Percentiles rank a stretch among this genome's conserved stretches.
Conservation (phyloP, 2,329 filamentous ascomycete genomes). For the Aureobasidium sp. region DNA sequence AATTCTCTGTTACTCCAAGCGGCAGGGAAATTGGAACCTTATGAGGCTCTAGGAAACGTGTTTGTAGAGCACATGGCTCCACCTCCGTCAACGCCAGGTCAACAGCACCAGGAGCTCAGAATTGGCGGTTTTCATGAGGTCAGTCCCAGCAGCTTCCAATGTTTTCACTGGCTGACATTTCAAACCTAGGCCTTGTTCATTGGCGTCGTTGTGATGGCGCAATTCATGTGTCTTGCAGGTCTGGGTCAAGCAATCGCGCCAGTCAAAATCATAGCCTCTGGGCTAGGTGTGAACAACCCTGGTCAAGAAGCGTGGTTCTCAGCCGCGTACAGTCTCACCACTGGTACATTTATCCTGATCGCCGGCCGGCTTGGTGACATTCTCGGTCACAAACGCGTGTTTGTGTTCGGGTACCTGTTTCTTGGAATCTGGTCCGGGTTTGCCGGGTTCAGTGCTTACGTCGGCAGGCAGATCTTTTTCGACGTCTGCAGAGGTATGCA, state of each 20-base stretch:
- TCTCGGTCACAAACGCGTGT: constrained; percentile 37
- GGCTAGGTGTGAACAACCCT: constrained; percentile 35
- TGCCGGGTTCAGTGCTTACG: constrained; percentile 34
- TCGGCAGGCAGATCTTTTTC: constrained; percentile 29
- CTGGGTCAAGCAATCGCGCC: constrained; percentile 31
- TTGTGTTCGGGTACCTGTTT: constrained; percentile 35
- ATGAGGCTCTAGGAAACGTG: constrained; percentile 20
- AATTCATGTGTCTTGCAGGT: constrained; percentile 25
- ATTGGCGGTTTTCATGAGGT: constrained; percentile 22
- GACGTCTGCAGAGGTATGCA: constrained; percentile 35
- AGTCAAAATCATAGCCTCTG: constrained; percentile 40
- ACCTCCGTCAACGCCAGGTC: neutral
- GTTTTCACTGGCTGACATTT: neutral
- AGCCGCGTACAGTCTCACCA: constrained; percentile 37
- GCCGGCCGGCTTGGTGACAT: constrained; percentile 40
- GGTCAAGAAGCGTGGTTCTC: constrained; percentile 40
- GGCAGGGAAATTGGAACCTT: constrained; percentile 12
- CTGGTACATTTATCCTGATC: constrained; percentile 41
- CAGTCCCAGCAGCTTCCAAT: too few species aligned
- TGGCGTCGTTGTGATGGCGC: constrained; percentile 23
- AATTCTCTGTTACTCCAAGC: constrained; percentile 21
- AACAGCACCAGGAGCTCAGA: constrained; percentile 15
- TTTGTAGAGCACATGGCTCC: constrained; percentile 11
- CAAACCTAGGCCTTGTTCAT: constrained; percentile 21
- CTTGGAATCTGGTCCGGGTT: constrained; percentile 36